These are phyloP conservation scores for Elsinoe necatrix DNA, from an alignment of 2,329 filamentous ascomycete genomes.

Conservation along the genomic window DNA sequence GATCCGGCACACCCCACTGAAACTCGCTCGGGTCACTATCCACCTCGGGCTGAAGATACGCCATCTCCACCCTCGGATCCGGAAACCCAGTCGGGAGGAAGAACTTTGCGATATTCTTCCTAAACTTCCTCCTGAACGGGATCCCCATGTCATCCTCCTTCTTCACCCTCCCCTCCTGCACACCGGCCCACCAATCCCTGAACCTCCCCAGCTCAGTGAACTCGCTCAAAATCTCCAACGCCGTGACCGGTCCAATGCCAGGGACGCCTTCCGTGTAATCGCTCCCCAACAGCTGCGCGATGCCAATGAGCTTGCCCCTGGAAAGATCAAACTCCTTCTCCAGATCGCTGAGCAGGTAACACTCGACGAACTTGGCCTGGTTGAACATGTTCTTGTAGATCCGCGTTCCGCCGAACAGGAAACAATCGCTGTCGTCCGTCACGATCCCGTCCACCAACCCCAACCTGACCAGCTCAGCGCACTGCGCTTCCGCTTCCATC, in stretches of 20 bases:
- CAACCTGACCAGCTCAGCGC: conserved; percentile 76
- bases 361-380: conserved; percentile 94
- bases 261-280: conserved; percentile 92
- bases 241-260: conserved; percentile 87
- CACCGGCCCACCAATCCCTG: conserved; percentile 74
- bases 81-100: conserved; percentile 80
- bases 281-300: conserved; percentile 83
- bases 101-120: conserved; percentile 72
- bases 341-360: conserved; percentile 75
- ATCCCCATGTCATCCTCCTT: conserved; percentile 49
- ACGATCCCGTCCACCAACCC: conserved; percentile 95
- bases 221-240: conserved; percentile 86
- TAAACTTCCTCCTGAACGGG: conserved; percentile 77
- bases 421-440: conserved; percentile 93
- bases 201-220: conserved; percentile 72
- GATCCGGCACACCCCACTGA: conserved; percentile 91
- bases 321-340: conserved; percentile 83
- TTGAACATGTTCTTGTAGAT: conserved; percentile 99
- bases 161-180: conserved; percentile 59
- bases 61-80: conserved; percentile 64
- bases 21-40: conserved; percentile 70
- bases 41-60: conserved; percentile 80
- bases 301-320: conserved; percentile 75
- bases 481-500: conserved; percentile 98
- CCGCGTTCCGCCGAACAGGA: conserved; percentile 89